phyloP scores from a whole-genome alignment of 768 basidiomycete genomes.

The Lactifluus piperatus region DNA sequence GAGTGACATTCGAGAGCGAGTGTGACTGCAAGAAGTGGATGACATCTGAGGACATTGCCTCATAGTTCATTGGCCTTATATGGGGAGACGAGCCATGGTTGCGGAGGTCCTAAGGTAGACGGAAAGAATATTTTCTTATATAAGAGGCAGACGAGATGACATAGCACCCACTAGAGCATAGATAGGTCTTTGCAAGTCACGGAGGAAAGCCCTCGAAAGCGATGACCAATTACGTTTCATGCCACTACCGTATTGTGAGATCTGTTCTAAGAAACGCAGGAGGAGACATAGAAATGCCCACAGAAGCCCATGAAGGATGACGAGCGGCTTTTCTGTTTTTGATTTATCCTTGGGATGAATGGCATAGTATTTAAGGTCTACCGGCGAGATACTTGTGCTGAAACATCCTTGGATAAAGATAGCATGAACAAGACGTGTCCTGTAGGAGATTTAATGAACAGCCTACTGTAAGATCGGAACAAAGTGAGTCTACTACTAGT shows the following conservation, averaged over 20 bases:
- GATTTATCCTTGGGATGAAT: conserved; percentile 14
- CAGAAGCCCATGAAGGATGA: conserved; percentile 62
- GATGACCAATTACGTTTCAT: conserved; percentile 88
- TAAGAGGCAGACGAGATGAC: not conserved
- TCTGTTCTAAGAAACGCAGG: not conserved
- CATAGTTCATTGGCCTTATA: conserved; percentile 61
- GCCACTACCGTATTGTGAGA: conserved; percentile 39
- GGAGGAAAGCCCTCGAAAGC: conserved; percentile 65
- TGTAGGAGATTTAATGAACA: not conserved
- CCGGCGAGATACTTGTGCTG: conserved; percentile 15
- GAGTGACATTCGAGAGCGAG: conserved; percentile 49
- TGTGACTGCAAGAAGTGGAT: conserved; percentile 52
- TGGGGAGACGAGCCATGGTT: conserved; percentile 86
- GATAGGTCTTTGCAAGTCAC: conserved; percentile 54
- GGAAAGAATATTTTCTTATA: not conserved
- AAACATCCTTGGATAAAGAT: conserved; percentile 3
- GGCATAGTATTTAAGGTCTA: conserved; percentile 28
- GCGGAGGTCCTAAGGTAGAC: conserved; percentile 56
- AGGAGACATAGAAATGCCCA: conserved; percentile 26
- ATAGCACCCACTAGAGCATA: conserved; percentile 53
- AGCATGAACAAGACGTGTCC: not conserved
- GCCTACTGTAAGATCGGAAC: not conserved
- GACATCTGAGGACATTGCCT: conserved; percentile 73
- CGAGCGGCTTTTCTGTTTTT: conserved; percentile 34
- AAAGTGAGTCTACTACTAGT: not conserved